These are phyloP conservation scores for Marchantia paleacea DNA, from an alignment of 225 moss, liverwort and hornwort genomes.

Conservation along the genomic window DNA sequence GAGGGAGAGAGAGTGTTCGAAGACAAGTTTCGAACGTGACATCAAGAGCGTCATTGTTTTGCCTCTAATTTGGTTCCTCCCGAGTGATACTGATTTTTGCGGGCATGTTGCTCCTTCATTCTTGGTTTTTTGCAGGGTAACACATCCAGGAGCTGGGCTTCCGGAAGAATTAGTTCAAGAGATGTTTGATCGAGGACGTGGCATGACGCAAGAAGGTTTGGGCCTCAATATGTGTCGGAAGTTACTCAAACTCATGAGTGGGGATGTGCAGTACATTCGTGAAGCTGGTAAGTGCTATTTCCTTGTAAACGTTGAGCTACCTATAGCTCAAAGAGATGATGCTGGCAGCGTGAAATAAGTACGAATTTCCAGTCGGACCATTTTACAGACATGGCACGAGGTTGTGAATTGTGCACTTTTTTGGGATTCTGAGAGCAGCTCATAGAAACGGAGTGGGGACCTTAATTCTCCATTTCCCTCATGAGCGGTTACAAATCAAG, in stretches of 20 bases:
- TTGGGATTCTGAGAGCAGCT: slow-evolving; percentile 17
- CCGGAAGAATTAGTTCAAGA: slow-evolving; percentile 52
- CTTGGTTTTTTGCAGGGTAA: slow-evolving; percentile 37
- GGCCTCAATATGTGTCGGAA: slow-evolving; percentile 55
- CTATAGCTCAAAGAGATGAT: slow-evolving; percentile 50
- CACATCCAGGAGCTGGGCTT: slow-evolving; percentile 52
- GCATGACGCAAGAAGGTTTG: slow-evolving; percentile 53
- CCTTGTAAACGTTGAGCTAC: slow-evolving; percentile 48
- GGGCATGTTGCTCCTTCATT: neutral
- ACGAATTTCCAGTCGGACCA: slow-evolving; percentile 12
- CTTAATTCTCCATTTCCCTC: slow-evolving; percentile 5
- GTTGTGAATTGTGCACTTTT: slow-evolving; percentile 14
- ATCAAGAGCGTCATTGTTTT: too few relatives aligned
- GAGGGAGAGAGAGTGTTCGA: too few relatives aligned
- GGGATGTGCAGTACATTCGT: slow-evolving; percentile 50
- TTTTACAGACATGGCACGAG: slow-evolving; percentile 11
- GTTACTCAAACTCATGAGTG: slow-evolving; percentile 52
- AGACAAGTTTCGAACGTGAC: too few relatives aligned
- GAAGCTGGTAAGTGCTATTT: slow-evolving; percentile 48
- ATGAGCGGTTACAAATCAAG: neutral
- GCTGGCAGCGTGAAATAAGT: slow-evolving; percentile 46
- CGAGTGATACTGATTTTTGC: neutral
- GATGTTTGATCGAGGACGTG: slow-evolving; percentile 49
- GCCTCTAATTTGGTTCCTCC: too few relatives aligned
- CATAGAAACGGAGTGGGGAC: slow-evolving; percentile 8